Percentiles rank a stretch among this genome's conserved stretches.
These are phyloP conservation scores for Drosera spatulata DNA, from an alignment of 179 eudicot species.

Conservation along the genomic window DNA sequence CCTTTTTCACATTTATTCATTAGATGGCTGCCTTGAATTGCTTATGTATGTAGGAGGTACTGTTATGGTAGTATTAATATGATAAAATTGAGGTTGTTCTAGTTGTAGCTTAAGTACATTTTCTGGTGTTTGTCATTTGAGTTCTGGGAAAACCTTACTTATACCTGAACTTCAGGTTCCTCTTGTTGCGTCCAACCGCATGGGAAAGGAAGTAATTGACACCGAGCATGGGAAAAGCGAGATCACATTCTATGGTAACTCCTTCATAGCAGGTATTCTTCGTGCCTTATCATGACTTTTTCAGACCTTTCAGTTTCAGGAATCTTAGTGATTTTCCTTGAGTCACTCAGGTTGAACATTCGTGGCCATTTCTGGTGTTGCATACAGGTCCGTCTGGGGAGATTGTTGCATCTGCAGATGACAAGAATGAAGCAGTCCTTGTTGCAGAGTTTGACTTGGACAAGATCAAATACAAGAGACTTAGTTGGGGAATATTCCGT, in stretches of 20 bases:
- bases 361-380: not conserved
- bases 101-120: too few species aligned
- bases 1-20: too few species aligned
- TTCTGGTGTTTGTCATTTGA: too few species aligned
- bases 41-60: too few species aligned
- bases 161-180: slow-evolving; percentile 50
- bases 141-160: too few species aligned
- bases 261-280: slow-evolving; percentile 79
- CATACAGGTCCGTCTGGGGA: slow-evolving; percentile 83
- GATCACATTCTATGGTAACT: slow-evolving; percentile 93
- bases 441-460: slow-evolving; percentile 72
- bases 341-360: too few species aligned
- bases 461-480: slow-evolving; percentile 63
- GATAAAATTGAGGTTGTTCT: too few species aligned
- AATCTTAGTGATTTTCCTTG: too few species aligned
- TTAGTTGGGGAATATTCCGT: slow-evolving; percentile 90
- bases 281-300: not conserved
- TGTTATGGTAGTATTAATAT: too few species aligned
- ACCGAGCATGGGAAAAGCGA: slow-evolving; percentile 89
- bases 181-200: slow-evolving; percentile 88
- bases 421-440: slow-evolving; percentile 83
- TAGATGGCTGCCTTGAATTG: too few species aligned
- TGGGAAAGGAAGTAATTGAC: slow-evolving; percentile 75
- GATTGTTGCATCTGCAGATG: slow-evolving; percentile 63
- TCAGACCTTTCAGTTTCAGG: too few species aligned